Conservation (phyloP, 495 filamentous ascomycete genomes). For the Trichoderma orchidacearum region DNA sequence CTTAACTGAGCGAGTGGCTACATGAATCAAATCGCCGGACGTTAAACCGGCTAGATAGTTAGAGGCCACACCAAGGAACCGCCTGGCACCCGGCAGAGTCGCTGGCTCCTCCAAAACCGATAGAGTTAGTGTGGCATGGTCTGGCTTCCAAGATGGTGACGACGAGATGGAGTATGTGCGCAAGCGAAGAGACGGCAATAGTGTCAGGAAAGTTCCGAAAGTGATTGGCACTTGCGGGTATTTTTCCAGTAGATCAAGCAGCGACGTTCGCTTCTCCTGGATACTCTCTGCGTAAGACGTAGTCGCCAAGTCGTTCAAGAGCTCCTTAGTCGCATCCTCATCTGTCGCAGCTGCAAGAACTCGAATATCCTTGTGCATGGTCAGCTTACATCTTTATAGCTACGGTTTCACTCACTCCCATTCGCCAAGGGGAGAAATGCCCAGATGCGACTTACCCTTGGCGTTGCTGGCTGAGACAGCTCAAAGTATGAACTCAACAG, state of each 20-base stretch:
- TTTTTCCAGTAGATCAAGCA: constrained; percentile 50
- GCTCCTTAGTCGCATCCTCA: constrained; percentile 17
- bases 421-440: neutral
- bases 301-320: constrained; percentile 34
- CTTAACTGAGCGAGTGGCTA: constrained; percentile 44
- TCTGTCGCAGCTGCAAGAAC: constrained; percentile 25
- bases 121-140: constrained; percentile 51
- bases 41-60: constrained; percentile 45
- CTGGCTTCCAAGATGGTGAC: constrained; percentile 43
- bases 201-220: constrained; percentile 49
- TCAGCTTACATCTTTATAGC: neutral
- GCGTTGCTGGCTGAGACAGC: constrained; percentile 53
- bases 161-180: constrained; percentile 78
- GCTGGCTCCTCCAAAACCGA: constrained; percentile 44
- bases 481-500: constrained; percentile 60
- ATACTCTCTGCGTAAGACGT: constrained; percentile 38
- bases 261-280: constrained; percentile 40
- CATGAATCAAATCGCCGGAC: constrained; percentile 45
- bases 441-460: constrained; percentile 17
- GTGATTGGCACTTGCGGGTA: constrained; percentile 41
- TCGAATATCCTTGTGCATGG: constrained; percentile 26
- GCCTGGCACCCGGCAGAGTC: constrained; percentile 24
- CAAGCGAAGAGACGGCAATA: constrained; percentile 60
- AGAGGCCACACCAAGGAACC: constrained; percentile 43
- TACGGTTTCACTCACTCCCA: neutral